Percentiles rank a stretch among this genome's conserved stretches.
These are phyloP conservation scores for Cinnamomum chago DNA, from an alignment of 164 flowering plant species.

Conservation along the genomic window DNA sequence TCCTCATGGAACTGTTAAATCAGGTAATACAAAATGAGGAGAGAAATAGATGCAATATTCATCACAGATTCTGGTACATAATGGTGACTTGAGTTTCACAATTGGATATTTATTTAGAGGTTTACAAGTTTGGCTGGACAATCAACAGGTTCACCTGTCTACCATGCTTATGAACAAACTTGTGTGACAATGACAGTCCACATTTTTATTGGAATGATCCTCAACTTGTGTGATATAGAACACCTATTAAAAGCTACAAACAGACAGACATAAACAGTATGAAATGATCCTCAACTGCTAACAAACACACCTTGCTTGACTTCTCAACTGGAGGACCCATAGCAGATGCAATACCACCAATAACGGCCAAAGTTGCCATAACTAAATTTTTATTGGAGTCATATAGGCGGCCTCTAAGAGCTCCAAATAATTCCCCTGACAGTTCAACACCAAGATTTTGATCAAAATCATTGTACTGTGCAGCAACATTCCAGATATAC, in stretches of 20 bases:
- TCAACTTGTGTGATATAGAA: too few species aligned
- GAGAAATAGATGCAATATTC: too few species aligned
- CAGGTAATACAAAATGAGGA: too few species aligned
- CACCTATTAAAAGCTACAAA: not conserved
- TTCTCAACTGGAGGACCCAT: constrained; percentile 96
- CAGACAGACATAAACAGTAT: not conserved
- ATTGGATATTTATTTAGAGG: too few species aligned
- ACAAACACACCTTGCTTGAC: constrained; percentile 77
- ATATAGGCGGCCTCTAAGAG: constrained; percentile 76
- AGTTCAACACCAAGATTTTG: not conserved
- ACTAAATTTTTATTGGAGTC: constrained; percentile 94
- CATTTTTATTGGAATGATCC: too few species aligned
- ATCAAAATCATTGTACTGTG: not conserved
- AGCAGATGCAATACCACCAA: constrained; percentile 87
- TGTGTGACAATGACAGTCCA: too few species aligned
- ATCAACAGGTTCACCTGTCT: too few species aligned
- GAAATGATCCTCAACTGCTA: not conserved
- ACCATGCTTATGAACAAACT: too few species aligned
- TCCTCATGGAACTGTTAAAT: too few species aligned
- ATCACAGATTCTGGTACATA: too few species aligned
- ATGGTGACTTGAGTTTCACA: too few species aligned
- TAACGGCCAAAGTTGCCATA: constrained; percentile 65
- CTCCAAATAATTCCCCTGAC: constrained; percentile 85
- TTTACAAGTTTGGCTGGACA: too few species aligned
- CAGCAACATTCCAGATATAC: not conserved